Conservation (phyloP, 495 filamentous ascomycete genomes). For the Podospora tetraspora region DNA sequence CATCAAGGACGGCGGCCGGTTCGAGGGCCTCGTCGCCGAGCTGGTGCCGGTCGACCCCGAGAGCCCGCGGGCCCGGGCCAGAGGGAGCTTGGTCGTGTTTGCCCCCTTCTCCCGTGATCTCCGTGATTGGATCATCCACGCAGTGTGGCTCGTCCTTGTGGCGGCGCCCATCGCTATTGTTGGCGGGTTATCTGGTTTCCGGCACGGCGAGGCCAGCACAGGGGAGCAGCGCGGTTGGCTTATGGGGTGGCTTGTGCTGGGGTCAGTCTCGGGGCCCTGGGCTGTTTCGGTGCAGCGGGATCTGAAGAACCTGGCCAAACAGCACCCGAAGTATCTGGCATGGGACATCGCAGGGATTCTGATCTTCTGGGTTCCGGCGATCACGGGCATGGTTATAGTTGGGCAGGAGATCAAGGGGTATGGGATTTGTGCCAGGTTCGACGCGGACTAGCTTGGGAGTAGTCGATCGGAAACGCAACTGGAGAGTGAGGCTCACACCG, state of each 20-base stretch:
- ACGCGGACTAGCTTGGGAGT: not conserved
- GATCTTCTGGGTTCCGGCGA: not conserved
- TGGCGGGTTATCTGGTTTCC: not conserved
- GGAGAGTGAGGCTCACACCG: not conserved
- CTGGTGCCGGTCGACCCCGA: not conserved
- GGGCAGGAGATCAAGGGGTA: not conserved
- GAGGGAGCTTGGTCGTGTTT: too few species aligned
- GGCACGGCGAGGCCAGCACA: not conserved
- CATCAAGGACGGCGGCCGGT: not conserved
- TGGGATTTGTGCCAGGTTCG: not conserved
- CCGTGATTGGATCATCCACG: not conserved
- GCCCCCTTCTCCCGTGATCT: too few species aligned
- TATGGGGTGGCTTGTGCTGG: not conserved
- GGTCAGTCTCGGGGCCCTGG: not conserved
- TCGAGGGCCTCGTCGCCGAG: constrained; percentile 1
- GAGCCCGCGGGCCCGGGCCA: not conserved
- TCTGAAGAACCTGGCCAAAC: too few species aligned
- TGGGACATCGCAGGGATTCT: too few species aligned
- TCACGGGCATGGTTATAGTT: not conserved
- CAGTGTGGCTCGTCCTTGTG: not conserved
- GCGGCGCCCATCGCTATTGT: not conserved
- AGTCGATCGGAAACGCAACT: not conserved
- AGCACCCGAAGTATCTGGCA: too few species aligned
- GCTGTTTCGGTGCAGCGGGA: not conserved
- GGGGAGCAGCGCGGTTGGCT: not conserved